phyloP scores from a whole-genome alignment of 2,329 filamentous ascomycete genomes.

The Davidsoniella eucalypti region DNA sequence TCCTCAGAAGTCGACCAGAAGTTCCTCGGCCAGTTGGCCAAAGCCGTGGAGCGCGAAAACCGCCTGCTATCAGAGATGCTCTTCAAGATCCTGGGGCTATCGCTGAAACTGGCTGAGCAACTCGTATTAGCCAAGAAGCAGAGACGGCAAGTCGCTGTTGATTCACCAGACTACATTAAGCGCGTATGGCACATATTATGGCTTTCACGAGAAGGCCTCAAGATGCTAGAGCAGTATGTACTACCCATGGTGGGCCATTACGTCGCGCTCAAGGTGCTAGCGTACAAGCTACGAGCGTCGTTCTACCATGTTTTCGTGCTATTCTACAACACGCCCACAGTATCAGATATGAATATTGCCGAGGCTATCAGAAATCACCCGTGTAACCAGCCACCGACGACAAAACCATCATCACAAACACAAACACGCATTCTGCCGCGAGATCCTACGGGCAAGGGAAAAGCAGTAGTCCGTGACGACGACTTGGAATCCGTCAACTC shows the following conservation, averaged over 20 bases:
- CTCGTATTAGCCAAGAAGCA: slow-evolving; percentile 70
- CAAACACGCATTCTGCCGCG: slow-evolving; percentile 14
- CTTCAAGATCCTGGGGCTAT: slow-evolving; percentile 82
- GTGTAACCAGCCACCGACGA: slow-evolving; percentile 18
- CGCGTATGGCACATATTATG: slow-evolving; percentile 83
- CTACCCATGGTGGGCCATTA: slow-evolving; percentile 67
- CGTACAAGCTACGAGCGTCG: slow-evolving; percentile 80
- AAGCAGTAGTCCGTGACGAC: slow-evolving; percentile 24
- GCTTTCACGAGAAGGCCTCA: slow-evolving; percentile 80
- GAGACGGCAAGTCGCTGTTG: slow-evolving; percentile 63
- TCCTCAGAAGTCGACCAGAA: slow-evolving; percentile 96
- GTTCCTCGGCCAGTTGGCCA: slow-evolving; percentile 79
- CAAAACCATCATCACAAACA: neutral
- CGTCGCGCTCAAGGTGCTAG: slow-evolving; percentile 73
- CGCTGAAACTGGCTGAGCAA: slow-evolving; percentile 71
- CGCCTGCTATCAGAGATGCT: slow-evolving; percentile 66
- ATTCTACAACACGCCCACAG: slow-evolving; percentile 78
- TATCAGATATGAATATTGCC: slow-evolving; percentile 43
- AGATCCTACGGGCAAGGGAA: slow-evolving; percentile 31
- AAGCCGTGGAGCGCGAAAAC: slow-evolving; percentile 60
- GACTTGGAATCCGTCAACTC: slow-evolving; percentile 27
- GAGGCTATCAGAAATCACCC: slow-evolving; percentile 21
- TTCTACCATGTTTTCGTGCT: slow-evolving; percentile 96
- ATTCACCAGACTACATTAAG: slow-evolving; percentile 62
- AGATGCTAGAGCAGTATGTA: slow-evolving; percentile 76